Conservation (phyloP, 2,329 filamentous ascomycete species). For the Trichophyton mentagrophytes region DNA sequence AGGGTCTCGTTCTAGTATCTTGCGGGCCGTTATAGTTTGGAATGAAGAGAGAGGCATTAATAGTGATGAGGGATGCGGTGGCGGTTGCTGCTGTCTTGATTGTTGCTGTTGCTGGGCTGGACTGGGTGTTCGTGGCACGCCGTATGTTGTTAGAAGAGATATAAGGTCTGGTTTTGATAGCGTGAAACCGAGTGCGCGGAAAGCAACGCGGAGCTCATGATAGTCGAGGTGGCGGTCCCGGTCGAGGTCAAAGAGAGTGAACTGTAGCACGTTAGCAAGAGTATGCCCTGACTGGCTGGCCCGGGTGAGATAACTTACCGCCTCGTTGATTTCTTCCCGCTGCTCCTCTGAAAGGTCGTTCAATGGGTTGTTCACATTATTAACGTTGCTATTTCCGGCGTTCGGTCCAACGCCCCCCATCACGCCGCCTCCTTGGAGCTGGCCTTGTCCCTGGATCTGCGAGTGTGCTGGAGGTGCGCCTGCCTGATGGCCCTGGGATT, state of each 20-base stretch:
- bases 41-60: slow-evolving; percentile 61
- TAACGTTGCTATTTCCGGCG: slow-evolving; percentile 30
- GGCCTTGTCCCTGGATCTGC: slow-evolving; percentile 14
- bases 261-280: slow-evolving; percentile 40
- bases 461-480: slow-evolving; percentile 25
- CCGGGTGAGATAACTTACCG: slow-evolving; percentile 46
- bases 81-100: slow-evolving; percentile 29
- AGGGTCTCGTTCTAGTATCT: slow-evolving; percentile 72
- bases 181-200: slow-evolving; percentile 91
- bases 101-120: slow-evolving; percentile 36
- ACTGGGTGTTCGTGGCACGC: slow-evolving; percentile 45
- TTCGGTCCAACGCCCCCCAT: slow-evolving; percentile 31
- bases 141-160: slow-evolving; percentile 66
- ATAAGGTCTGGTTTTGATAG: slow-evolving; percentile 77
- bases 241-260: slow-evolving; percentile 91
- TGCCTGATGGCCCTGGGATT: slow-evolving; percentile 21
- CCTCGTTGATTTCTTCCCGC: slow-evolving; percentile 83
- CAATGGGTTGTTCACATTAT: slow-evolving; percentile 32
- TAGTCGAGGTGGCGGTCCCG: slow-evolving; percentile 91
- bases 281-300: background rate
- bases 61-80: slow-evolving; percentile 51
- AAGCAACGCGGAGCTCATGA: slow-evolving; percentile 92
- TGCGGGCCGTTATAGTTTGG: slow-evolving; percentile 62
- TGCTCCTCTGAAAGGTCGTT: slow-evolving; percentile 69
- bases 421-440: slow-evolving; percentile 17